phyloP scores from a whole-genome alignment of 306 rosid genomes.

The Bauhinia variegata region DNA sequence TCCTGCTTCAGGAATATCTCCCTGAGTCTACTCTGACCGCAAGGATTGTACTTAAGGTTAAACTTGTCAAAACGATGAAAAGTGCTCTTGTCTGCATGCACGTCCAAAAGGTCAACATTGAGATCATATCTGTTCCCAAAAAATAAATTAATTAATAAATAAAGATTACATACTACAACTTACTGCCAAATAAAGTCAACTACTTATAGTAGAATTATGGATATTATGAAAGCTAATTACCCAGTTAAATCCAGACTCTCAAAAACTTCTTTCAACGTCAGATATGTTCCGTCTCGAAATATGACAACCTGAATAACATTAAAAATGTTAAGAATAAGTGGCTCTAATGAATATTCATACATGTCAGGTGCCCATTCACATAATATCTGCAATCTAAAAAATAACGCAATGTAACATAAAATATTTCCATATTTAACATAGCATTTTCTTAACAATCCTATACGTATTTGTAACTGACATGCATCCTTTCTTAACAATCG shows the following conservation, averaged over 20 bases:
- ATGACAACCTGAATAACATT: slow-evolving; percentile 78
- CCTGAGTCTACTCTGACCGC: slow-evolving; percentile 99
- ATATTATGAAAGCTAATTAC: slow-evolving; percentile 48
- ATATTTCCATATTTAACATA: neutral
- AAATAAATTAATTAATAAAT: no score
- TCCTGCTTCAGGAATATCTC: slow-evolving; percentile 98
- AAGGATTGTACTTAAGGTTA: slow-evolving; percentile 96
- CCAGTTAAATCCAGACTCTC: slow-evolving; percentile 97
- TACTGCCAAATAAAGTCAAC: slow-evolving; percentile 8
- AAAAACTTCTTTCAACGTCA: slow-evolving; percentile 97
- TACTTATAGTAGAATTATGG: neutral
- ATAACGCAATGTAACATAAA: neutral
- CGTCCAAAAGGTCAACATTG: slow-evolving; percentile 99
- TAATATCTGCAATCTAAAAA: slow-evolving; percentile 6
- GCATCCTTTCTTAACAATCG: neutral
- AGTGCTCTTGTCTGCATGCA: slow-evolving; percentile 99
- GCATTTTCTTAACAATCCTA: neutral
- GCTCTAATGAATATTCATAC: slow-evolving; percentile 25
- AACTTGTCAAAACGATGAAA: slow-evolving; percentile 99
- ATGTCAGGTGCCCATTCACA: slow-evolving; percentile 18
- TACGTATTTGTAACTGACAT: neutral
- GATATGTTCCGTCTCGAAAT: slow-evolving; percentile 98
- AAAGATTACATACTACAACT: slow-evolving; percentile 32
- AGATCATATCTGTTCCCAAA: slow-evolving; percentile 81
- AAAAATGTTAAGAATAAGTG: slow-evolving; percentile 19